phyloP scores from a whole-genome alignment of 495 filamentous ascomycete species.

The Xylaria cubensis region DNA sequence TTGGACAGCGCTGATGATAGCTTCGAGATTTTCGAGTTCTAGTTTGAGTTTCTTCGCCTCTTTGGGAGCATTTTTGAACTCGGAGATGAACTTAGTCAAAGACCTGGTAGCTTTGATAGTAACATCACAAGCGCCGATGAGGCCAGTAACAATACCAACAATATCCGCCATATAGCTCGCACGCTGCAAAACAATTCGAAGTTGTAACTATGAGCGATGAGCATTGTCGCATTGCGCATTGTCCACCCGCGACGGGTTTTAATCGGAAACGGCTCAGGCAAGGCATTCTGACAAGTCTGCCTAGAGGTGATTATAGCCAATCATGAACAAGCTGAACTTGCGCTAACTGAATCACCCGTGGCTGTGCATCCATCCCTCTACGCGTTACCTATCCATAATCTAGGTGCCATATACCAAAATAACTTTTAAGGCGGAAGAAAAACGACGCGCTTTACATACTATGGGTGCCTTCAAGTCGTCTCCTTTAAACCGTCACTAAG shows the following conservation, averaged over 20 bases:
- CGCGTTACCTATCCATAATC: background rate
- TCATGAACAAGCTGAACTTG: background rate
- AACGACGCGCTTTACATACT: background rate
- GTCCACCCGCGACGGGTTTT: background rate
- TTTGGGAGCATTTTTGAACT: background rate
- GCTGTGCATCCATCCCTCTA: background rate
- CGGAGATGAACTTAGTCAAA: background rate
- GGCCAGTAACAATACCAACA: background rate
- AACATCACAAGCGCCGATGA: background rate
- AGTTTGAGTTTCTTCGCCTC: background rate
- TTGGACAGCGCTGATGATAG: background rate
- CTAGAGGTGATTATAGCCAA: background rate
- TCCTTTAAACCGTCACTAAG: background rate
- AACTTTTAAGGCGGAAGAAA: background rate
- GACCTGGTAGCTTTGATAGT: background rate
- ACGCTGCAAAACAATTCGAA: background rate
- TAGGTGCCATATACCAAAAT: background rate
- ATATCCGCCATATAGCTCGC: background rate
- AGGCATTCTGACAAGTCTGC: background rate
- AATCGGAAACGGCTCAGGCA: background rate
- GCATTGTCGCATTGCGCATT: background rate
- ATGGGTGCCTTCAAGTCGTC: background rate
- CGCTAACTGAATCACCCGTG: background rate
- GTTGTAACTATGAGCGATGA: background rate
- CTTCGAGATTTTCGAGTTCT: background rate